A percentile compares a stretch with the other conserved stretches of the same genome.
phyloP scores from a whole-genome alignment of 1,284 basidiomycete species.

The Xerocomus cyaneibrunnescens region DNA sequence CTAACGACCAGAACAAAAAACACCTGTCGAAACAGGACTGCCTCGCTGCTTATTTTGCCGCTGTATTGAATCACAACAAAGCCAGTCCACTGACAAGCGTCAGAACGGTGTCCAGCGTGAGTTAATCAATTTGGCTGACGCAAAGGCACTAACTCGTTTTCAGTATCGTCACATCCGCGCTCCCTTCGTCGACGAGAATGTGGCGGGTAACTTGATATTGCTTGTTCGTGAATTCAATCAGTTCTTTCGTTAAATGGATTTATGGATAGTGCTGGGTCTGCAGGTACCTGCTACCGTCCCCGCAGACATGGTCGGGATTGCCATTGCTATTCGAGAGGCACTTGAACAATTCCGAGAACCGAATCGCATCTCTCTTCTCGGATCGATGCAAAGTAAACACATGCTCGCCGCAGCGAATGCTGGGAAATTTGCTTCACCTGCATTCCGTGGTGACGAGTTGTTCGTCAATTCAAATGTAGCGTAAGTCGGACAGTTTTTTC shows the following conservation, averaged over 20 bases:
- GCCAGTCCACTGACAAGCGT: conserved; percentile 13
- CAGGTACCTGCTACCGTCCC: conserved; percentile 21
- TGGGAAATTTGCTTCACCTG: conserved; percentile 21
- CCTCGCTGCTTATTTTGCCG: conserved; percentile 34
- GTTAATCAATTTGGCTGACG: conserved; percentile 1
- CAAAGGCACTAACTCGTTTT: neutral
- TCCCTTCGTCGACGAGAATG: neutral
- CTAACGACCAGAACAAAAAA: neutral
- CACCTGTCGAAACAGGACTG: conserved; percentile 34
- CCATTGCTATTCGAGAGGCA: conserved; percentile 26
- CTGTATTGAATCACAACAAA: conserved; percentile 23
- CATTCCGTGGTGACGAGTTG: conserved; percentile 7
- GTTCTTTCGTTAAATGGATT: neutral
- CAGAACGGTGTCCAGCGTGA: conserved; percentile 32
- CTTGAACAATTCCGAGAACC: conserved; percentile 22
- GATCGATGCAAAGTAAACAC: conserved; percentile 27
- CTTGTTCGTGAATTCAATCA: conserved; percentile 23
- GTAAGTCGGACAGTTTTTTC: conserved; percentile 20
- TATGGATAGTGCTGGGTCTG: neutral
- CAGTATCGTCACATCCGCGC: conserved; percentile 27
- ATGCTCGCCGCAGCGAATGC: conserved; percentile 30
- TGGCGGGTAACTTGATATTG: conserved; percentile 28
- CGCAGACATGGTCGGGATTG: conserved; percentile 21
- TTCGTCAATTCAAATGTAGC: conserved; percentile 35
- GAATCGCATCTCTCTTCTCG: conserved; percentile 24